Evolutionary conservation across 139 green algal genomes (phyloP), one percentile per base, ranked within the genome.

Genomic region (Picochlorum sp.): DNA sequence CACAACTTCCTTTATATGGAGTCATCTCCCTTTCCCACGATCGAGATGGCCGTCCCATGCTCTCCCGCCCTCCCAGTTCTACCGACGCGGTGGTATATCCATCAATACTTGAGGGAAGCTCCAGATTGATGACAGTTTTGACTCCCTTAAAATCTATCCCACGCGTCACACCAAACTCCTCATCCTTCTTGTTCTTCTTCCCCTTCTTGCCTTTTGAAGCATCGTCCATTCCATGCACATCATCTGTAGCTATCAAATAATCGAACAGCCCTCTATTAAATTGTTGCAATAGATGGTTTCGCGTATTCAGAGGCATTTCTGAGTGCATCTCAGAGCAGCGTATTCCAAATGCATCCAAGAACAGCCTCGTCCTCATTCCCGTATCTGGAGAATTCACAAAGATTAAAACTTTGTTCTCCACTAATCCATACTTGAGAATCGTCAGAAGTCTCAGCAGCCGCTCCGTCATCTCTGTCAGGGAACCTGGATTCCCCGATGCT

Each of bases 81-180:
- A 3, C 91, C 91, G 59, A 95, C 86, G 1, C 90, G 70, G 69
- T 97, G 91, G 95, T 82, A 65, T 97, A 97, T 14, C 62, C 70
- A 61, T 80, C 54, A 21, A 85, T 52, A 47, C 51, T 76, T 20
- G 63, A 50, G 0, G 91, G 86, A 38, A 85, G 45, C 50, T 96
- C 83, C 57, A 90, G 86, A 74, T 96, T 95, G 49, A 97, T 70
- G 6, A 98, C 86, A 1, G 91, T 98, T 21, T 67, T 55, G 7
- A 98, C 92, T 11, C 85, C 87, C 75, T 96, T 93, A 76, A 98
- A 98, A 69, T 98, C 93, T 16, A 98, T 89, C 20, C 92, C 92
- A 1, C 92, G 74, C 6, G 90, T 92, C 1, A 98, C 93, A 2
- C 92, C 93, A 83, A 94, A 98, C 85, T 98, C 92, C 50, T 82